These are phyloP conservation scores for Saccharomycopsis crataegensis DNA, from an alignment of 1,139 yeast genomes.

Conservation along the genomic window DNA sequence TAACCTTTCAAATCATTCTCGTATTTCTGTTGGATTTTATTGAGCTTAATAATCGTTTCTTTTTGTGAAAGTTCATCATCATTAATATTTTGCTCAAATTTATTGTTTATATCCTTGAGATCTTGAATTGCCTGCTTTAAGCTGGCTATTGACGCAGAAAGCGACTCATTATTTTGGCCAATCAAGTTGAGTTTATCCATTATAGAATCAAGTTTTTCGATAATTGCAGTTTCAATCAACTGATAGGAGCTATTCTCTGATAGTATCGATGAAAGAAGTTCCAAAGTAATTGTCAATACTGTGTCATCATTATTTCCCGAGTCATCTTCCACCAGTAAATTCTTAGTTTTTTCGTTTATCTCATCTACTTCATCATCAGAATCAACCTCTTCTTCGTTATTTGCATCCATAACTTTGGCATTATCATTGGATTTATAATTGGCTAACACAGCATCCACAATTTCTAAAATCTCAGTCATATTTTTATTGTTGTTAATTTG, in stretches of 20 bases:
- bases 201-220: constrained; percentile 28
- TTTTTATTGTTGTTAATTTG: constrained; percentile 25
- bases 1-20: constrained; percentile 30
- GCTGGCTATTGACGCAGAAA: background rate
- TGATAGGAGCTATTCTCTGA: constrained; percentile 29
- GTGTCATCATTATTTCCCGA: constrained; percentile 17
- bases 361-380: constrained; percentile 20
- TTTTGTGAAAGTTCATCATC: constrained; percentile 15
- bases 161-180: constrained; percentile 2
- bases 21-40: constrained; percentile 9
- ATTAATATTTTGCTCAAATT: constrained; percentile 15
- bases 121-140: constrained; percentile 6
- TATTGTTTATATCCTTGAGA: constrained; percentile 20
- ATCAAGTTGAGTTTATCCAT: constrained; percentile 26
- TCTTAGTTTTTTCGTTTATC: background rate
- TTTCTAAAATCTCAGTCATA: constrained; percentile 12
- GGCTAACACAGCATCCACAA: constrained; percentile 15
- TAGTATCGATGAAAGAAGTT: constrained; percentile 47
- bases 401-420: constrained; percentile 18
- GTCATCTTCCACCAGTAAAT: constrained; percentile 23
- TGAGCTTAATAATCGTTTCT: constrained; percentile 16
- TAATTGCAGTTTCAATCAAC: constrained; percentile 6
- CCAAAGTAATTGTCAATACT: constrained; percentile 32
- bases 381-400: constrained; percentile 34
- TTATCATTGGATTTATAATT: background rate